Percentiles rank a stretch among this genome's conserved stretches.
Conservation (phyloP, 176 grass and related monocot species). For the Avena sativa region DNA sequence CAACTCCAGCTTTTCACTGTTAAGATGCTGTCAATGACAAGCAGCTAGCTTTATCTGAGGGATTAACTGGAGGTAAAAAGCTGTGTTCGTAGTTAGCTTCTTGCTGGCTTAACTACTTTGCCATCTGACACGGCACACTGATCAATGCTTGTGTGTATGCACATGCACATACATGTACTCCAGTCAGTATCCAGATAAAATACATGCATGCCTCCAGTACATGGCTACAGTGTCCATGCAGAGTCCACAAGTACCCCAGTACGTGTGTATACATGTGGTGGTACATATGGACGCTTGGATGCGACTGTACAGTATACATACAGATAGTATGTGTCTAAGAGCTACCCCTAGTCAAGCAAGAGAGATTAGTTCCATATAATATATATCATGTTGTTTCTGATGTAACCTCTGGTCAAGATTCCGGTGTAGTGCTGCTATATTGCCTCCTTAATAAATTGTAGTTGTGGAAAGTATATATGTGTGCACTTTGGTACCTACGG, state of each 20-base stretch:
- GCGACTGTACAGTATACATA: not conserved
- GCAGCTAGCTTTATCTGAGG: slow-evolving; percentile 64
- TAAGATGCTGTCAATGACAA: slow-evolving; percentile 69
- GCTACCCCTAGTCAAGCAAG: not conserved
- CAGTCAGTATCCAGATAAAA: not conserved
- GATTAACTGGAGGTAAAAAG: slow-evolving; percentile 46
- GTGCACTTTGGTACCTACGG: slow-evolving; percentile 45
- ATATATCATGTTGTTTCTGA: slow-evolving; percentile 31
- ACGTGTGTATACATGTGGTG: not conserved
- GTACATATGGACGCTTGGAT: not conserved
- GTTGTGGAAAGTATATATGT: slow-evolving; percentile 38
- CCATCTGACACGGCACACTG: slow-evolving; percentile 43
- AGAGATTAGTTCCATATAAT: not conserved
- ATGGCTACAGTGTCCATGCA: not conserved
- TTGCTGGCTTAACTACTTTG: slow-evolving; percentile 8
- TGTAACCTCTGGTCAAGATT: slow-evolving; percentile 47
- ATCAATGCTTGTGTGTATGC: slow-evolving; percentile 35
- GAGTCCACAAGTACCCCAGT: slow-evolving; percentile 9
- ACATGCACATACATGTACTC: slow-evolving; percentile 20
- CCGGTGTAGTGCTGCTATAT: slow-evolving; percentile 25
- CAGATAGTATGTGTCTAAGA: not conserved
- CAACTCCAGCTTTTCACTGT: slow-evolving; percentile 68
- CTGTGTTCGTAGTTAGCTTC: slow-evolving; percentile 6
- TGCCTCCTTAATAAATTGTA: slow-evolving; percentile 32
- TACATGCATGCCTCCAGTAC: not conserved